Base-by-base conservation (phyloP, 306 rosid genomes). In the Begonia peltatifolia region DNA sequence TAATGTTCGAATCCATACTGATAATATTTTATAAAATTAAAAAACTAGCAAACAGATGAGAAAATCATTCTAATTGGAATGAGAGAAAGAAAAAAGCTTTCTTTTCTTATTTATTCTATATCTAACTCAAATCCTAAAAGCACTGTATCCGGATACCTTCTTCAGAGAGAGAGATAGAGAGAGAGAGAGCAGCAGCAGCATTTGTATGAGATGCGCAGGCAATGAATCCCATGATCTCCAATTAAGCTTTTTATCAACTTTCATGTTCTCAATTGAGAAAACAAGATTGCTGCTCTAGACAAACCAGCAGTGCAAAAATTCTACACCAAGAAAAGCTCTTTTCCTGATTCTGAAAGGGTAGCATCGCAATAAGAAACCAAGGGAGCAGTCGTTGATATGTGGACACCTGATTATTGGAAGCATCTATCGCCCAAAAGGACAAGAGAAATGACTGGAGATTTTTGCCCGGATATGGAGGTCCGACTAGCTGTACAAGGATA, bases 331-430 rank as follows among this genome's bases (percentile, higher is more conserved):
- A 65, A 48, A 53, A 47, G 64, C 69, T 62, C 62, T 35, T 35
- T 64, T 11, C 63, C 62, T 0, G 68, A 58, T 44, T 53, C 47
- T 48, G 18, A 17, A 42, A 61, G 57, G 51, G 76, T 65, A 23
- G 52, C 48, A 12, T 38, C 42, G 41, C 57, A 58, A 54, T 17
- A 17, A 17, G 18, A 17, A 17, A 50, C 35, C 35, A 38, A 14
- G 11, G 54, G 10, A 41, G 53, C 17, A 3, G 54, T 10, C 11
- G 65, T 49, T 6, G 13, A 14, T 15, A 50, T 42, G 11, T 66
- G 73, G 77, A 38, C 61, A 22, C 77, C 71, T 6, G 63, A 62
- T 13, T 52, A 51, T 8, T 52, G 16, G 55, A 72, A 63, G 77
- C 41, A 67, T 72, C 35, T 66, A 58, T 54, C 58, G 46, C 17